phyloP scores from a whole-genome alignment of 2,329 filamentous ascomycete genomes.

The Ophiostoma australiae region DNA sequence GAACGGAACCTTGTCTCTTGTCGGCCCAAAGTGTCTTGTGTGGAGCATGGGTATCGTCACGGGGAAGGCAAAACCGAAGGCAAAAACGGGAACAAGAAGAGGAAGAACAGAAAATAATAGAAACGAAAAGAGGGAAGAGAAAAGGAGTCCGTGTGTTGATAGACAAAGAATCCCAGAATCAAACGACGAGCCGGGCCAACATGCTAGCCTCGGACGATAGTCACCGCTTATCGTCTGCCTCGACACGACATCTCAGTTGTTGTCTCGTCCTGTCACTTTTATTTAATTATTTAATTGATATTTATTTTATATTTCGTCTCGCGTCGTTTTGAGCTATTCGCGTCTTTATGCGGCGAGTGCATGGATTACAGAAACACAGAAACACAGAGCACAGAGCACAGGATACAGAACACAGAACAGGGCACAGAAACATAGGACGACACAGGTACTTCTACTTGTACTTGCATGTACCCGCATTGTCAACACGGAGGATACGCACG shows the following conservation, averaged over 20 bases:
- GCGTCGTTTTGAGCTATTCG: background rate
- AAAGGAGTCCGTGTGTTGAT: background rate
- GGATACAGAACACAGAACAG: background rate
- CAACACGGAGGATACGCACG: constrained; percentile 6
- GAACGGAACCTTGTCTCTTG: constrained; percentile 1
- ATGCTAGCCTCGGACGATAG: background rate
- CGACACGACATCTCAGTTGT: background rate
- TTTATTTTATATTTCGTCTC: background rate
- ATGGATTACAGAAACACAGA: constrained; percentile 8
- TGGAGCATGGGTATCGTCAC: background rate
- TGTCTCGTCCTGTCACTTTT: background rate
- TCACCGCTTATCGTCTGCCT: background rate
- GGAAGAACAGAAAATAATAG: background rate
- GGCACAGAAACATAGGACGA: background rate
- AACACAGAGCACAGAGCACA: background rate
- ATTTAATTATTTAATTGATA: too few relatives aligned
- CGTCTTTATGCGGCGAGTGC: constrained; percentile 6
- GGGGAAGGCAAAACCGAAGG: background rate
- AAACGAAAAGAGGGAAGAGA: background rate
- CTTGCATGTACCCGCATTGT: background rate
- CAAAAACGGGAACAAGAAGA: background rate
- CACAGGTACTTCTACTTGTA: background rate
- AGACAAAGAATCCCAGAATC: background rate
- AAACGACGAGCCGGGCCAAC: background rate
- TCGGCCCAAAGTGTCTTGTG: background rate